phyloP scores from a whole-genome alignment of 257 asterid genomes.

The Solanum tacnaense region DNA sequence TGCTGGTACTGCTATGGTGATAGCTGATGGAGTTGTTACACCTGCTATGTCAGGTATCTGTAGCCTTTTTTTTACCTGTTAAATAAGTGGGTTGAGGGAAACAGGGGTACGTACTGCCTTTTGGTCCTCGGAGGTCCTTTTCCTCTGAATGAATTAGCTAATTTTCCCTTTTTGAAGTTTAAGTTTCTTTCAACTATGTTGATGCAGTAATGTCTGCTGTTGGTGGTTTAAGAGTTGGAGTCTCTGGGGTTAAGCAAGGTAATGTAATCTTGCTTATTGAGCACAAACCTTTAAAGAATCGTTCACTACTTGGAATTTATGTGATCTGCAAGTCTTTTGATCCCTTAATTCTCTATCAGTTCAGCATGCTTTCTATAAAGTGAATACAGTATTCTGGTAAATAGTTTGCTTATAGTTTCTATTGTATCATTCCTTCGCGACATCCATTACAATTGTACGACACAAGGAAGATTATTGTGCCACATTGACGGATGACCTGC shows the following conservation, averaged over 20 bases:
- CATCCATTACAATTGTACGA: neutral
- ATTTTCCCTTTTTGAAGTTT: constrained; percentile 5
- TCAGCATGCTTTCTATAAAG: neutral
- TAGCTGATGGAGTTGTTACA: constrained; percentile 96
- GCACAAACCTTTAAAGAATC: neutral
- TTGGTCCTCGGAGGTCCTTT: neutral
- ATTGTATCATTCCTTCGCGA: neutral
- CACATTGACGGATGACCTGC: neutral
- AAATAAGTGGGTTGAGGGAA: neutral
- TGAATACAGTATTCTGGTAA: neutral
- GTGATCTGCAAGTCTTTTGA: neutral
- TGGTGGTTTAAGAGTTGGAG: constrained; percentile 87
- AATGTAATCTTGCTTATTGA: neutral
- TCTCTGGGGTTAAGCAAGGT: constrained; percentile 72
- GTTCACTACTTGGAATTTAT: neutral
- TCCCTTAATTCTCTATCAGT: neutral
- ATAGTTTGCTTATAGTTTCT: neutral
- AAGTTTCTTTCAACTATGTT: constrained; percentile 7
- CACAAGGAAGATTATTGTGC: neutral
- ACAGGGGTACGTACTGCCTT: neutral
- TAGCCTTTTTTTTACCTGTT: neutral
- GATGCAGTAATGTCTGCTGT: constrained; percentile 93
- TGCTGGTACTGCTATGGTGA: constrained; percentile 99
- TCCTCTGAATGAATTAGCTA: neutral
- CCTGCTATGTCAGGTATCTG: constrained; percentile 96